phyloP scores from a whole-genome alignment of 192 early-diverging fungal genomes.

The Coemansia pectinata region DNA sequence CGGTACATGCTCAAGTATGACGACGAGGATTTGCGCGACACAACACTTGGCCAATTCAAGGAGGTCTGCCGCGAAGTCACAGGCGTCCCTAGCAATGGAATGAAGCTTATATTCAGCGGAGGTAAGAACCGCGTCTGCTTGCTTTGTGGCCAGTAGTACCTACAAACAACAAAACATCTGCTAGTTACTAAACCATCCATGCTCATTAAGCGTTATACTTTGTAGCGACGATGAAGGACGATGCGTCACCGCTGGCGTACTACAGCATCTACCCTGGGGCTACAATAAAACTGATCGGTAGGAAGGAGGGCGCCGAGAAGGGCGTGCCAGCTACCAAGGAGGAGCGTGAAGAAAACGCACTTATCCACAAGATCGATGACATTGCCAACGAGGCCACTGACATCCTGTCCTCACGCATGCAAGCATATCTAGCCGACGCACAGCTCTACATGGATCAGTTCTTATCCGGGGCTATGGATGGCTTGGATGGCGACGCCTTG shows the following conservation, averaged over 20 bases:
- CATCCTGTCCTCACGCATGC: slow-evolving; percentile 49
- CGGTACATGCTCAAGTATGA: slow-evolving; percentile 53
- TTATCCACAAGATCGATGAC: slow-evolving; percentile 54
- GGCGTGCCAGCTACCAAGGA: slow-evolving; percentile 31
- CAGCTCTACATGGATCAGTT: slow-evolving; percentile 55
- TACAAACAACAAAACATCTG: too few relatives aligned
- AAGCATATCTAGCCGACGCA: slow-evolving; percentile 49
- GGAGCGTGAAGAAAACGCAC: slow-evolving; percentile 49
- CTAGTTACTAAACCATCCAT: background rate
- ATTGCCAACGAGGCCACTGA: slow-evolving; percentile 48
- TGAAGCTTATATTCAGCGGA: slow-evolving; percentile 73
- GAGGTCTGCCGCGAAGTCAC: slow-evolving; percentile 72
- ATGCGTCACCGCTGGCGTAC: slow-evolving; percentile 62
- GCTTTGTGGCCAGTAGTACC: background rate
- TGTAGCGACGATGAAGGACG: slow-evolving; percentile 75
- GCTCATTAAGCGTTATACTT: background rate
- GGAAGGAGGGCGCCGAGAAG: slow-evolving; percentile 45
- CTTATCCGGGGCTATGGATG: slow-evolving; percentile 28
- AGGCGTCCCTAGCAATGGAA: slow-evolving; percentile 72
- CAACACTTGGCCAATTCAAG: slow-evolving; percentile 73
- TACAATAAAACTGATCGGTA: slow-evolving; percentile 72
- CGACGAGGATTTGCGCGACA: slow-evolving; percentile 50
- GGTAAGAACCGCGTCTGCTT: slow-evolving; percentile 55
- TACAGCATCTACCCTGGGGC: slow-evolving; percentile 77
- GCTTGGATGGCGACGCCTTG: slow-evolving; percentile 36